These are phyloP conservation scores for Pseudofabraea citricarpa DNA, from an alignment of 2,329 filamentous ascomycete genomes.

Conservation along the genomic window DNA sequence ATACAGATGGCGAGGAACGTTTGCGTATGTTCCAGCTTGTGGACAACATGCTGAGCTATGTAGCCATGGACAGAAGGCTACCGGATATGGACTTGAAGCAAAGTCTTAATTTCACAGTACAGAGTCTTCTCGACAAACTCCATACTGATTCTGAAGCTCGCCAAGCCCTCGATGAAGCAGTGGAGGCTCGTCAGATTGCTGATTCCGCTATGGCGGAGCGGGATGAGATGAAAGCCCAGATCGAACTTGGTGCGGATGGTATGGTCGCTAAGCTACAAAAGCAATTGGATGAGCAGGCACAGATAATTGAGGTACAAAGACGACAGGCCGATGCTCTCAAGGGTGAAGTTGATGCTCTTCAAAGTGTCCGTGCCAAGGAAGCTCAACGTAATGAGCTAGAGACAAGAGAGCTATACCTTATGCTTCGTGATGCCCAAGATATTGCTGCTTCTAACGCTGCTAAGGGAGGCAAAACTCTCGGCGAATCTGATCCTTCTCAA, in stretches of 20 bases:
- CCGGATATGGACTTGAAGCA: conserved; percentile 98
- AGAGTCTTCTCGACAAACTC: conserved; percentile 88
- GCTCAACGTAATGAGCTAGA: conserved; percentile 93
- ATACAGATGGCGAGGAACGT: conserved; percentile 88
- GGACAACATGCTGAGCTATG: conserved; percentile 98
- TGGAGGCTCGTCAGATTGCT: conserved; percentile 86
- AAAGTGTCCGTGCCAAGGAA: conserved; percentile 82
- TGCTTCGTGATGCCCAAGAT: conserved; percentile 96
- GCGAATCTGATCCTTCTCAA: conserved; percentile 63
- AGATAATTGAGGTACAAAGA: conserved; percentile 83
- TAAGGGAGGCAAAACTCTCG: conserved; percentile 49
- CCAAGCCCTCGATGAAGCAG: conserved; percentile 84
- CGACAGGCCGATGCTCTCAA: conserved; percentile 86
- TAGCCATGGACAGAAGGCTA: conserved; percentile 92
- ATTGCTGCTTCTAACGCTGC: conserved; percentile 81
- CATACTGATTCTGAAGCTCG: conserved; percentile 95
- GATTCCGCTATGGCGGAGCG: conserved; percentile 94
- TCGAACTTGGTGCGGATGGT: conserved; percentile 89
- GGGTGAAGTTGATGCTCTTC: conserved; percentile 81
- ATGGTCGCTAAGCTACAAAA: conserved; percentile 88
- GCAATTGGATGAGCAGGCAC: conserved; percentile 87
- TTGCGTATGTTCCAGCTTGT: conserved; percentile 96
- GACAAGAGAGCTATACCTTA: conserved; percentile 93
- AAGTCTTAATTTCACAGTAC: conserved; percentile 94
- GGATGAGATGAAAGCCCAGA: conserved; percentile 85